Evolutionary conservation across 176 grass and related monocot species (phyloP).

Genomic region (Paspalum notatum): DNA sequence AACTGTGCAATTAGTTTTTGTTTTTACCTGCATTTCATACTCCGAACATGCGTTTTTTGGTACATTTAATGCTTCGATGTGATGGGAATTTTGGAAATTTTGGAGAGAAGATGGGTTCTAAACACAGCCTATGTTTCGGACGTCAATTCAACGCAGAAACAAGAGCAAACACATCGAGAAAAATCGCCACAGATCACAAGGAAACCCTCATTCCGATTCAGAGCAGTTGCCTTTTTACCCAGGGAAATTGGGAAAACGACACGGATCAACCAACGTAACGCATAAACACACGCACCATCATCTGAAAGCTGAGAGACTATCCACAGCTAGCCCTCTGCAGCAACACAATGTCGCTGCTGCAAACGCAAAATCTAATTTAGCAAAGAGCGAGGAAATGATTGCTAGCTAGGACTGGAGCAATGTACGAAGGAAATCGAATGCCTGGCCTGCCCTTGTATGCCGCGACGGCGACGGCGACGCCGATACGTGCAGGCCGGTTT

Average conservation of each 20-base stretch:
- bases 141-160: not conserved
- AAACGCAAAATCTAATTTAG: not conserved
- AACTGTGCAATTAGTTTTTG: too few relatives aligned
- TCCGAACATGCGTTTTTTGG: too few relatives aligned
- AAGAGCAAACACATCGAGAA: not conserved
- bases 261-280: slow-evolving; percentile 29
- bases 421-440: slow-evolving; percentile 44
- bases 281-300: not conserved
- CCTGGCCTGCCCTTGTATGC: slow-evolving; percentile 68
- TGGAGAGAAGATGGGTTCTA: too few relatives aligned
- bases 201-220: not conserved
- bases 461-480: not conserved
- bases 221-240: not conserved
- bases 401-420: slow-evolving; percentile 15
- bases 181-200: not conserved
- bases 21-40: too few relatives aligned
- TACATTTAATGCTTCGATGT: too few relatives aligned
- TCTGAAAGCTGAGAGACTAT: slow-evolving; percentile 26
- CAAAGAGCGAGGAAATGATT: not conserved
- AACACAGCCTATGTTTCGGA: too few relatives aligned
- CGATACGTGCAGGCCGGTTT: slow-evolving; percentile 26
- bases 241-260: slow-evolving; percentile 12
- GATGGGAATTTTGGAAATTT: too few relatives aligned
- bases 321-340: slow-evolving; percentile 42
- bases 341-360: slow-evolving; percentile 11